Conservation (phyloP, 768 basidiomycete genomes). For the Leucosporidium scottii region DNA sequence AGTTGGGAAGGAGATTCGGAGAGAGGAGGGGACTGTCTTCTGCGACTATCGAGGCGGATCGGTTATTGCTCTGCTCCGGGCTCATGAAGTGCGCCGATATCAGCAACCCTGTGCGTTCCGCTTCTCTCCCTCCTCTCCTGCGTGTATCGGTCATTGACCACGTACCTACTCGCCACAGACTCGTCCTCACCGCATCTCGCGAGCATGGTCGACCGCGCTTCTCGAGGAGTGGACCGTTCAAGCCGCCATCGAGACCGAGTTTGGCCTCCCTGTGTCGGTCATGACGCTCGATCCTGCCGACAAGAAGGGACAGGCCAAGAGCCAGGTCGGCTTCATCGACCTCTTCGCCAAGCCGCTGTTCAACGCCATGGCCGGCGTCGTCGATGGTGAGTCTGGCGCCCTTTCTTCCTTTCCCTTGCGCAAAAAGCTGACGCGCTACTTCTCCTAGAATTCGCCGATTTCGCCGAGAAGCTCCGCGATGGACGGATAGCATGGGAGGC, state of each 20-base stretch:
- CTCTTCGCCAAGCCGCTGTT: conserved; percentile 77
- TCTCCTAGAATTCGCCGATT: conserved; percentile 66
- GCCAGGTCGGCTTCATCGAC: conserved; percentile 83
- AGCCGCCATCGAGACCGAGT: conserved; percentile 71
- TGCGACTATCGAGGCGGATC: conserved; percentile 42
- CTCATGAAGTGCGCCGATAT: conserved; percentile 97
- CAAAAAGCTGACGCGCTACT: too few relatives aligned
- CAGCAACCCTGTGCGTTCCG: conserved; percentile 78
- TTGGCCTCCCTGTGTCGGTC: conserved; percentile 62
- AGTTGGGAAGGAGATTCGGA: conserved; percentile 47
- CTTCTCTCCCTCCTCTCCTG: neutral
- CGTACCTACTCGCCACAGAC: conserved; percentile 56
- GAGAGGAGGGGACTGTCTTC: neutral
- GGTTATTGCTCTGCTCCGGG: conserved; percentile 74
- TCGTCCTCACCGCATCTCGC: conserved; percentile 83
- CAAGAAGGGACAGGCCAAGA: conserved; percentile 61
- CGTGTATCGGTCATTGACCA: too few relatives aligned
- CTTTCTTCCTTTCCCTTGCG: too few relatives aligned
- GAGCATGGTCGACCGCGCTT: conserved; percentile 84
- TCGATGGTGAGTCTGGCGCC: conserved; percentile 72
- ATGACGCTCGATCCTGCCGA: conserved; percentile 40
- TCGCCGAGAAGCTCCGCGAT: conserved; percentile 58
- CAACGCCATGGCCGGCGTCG: conserved; percentile 60
- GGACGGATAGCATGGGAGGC: conserved; percentile 67
- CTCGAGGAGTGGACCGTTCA: conserved; percentile 87